A percentile compares a stretch with the other conserved stretches of the same genome.
These are phyloP conservation scores for Colletotrichum spinosum DNA, from an alignment of 2,329 filamentous ascomycete species.

Conservation along the genomic window DNA sequence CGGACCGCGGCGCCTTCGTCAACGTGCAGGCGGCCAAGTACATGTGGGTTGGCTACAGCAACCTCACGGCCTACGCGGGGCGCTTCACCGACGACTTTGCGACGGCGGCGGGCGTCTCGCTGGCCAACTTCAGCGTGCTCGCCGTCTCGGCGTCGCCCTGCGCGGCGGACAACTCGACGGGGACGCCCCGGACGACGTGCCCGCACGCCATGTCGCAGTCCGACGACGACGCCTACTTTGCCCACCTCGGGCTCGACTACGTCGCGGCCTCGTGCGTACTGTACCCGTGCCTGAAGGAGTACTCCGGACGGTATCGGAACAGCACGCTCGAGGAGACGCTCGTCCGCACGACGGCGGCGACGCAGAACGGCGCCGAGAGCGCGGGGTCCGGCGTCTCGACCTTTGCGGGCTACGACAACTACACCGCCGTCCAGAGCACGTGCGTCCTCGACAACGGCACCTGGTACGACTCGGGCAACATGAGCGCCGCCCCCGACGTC, in stretches of 20 bases:
- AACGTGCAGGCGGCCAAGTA: conserved; percentile 15
- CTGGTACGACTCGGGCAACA: conserved; percentile 15
- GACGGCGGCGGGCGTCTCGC: conserved; percentile 3
- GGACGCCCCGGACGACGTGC: neutral
- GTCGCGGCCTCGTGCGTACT: conserved; percentile 17
- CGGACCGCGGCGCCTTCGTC: conserved; percentile 12
- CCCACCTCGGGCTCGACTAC: conserved; percentile 10
- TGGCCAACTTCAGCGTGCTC: conserved; percentile 28
- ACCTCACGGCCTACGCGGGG: conserved; percentile 16
- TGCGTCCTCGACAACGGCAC: conserved; percentile 29
- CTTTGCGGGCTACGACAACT: conserved; percentile 16
- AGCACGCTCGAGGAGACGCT: conserved; percentile 22
- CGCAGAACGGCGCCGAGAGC: conserved; percentile 3
- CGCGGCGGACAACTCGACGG: conserved; percentile 4
- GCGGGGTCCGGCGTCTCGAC: too few relatives aligned
- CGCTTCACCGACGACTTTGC: conserved; percentile 18
- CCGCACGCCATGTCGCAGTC: conserved; percentile 14
- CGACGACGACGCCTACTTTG: neutral
- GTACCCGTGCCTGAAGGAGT: conserved; percentile 31
- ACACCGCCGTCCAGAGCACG: conserved; percentile 15
- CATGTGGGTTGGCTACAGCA: conserved; percentile 34
- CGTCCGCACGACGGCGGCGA: conserved; percentile 24
- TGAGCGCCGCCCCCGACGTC: neutral
- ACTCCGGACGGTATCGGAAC: conserved; percentile 3
- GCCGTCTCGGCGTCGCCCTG: conserved; percentile 16